Conservation (phyloP, 768 basidiomycete species). For the Heimioporus sp. region DNA sequence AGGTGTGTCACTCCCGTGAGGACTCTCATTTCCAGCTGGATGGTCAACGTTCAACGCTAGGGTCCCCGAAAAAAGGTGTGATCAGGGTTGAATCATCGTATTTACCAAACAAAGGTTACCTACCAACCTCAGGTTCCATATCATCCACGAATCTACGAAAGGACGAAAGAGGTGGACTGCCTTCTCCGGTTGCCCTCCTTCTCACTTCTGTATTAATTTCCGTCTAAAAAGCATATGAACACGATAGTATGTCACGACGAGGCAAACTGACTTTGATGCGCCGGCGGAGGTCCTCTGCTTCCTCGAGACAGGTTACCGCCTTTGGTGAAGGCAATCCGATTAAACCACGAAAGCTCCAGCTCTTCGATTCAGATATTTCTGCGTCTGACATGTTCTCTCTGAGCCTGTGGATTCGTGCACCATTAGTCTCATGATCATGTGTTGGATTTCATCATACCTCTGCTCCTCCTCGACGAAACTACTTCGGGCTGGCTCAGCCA, state of each 20-base stretch:
- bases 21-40: no score
- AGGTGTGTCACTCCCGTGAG: no score
- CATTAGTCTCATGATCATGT: background rate
- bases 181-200: background rate
- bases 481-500: background rate
- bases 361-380: background rate
- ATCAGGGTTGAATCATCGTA: no score
- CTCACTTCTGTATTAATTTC: conserved; percentile 1
- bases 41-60: no score
- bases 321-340: conserved; percentile 7
- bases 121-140: no score
- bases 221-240: background rate
- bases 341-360: background rate
- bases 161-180: background rate
- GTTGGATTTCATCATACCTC: background rate
- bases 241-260: background rate
- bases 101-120: no score
- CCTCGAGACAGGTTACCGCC: background rate
- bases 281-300: conserved; percentile 1
- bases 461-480: background rate
- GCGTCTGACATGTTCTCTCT: background rate
- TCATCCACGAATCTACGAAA: no score
- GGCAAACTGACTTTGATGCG: conserved; percentile 5
- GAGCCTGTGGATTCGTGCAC: no score
- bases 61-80: no score